A percentile compares a stretch with the other conserved stretches of the same genome.
phyloP scores from a whole-genome alignment of 1,284 basidiomycete species.

The Sphagnurus paluster region DNA sequence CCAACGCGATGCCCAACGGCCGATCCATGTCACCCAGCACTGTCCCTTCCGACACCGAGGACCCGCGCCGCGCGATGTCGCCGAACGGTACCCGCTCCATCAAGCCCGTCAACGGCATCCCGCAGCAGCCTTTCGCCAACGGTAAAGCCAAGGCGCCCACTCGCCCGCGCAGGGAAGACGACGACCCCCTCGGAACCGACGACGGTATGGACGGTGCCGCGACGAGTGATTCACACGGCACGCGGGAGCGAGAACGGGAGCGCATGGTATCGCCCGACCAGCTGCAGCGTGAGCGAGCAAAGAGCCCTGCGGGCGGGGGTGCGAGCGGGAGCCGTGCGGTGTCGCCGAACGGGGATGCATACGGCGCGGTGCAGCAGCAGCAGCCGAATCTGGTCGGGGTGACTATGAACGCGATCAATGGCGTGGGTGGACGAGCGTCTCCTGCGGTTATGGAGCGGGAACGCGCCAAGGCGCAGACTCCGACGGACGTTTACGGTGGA shows the following conservation, averaged over 20 bases:
- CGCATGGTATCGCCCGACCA: slow-evolving; percentile 56
- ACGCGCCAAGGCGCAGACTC: slow-evolving; percentile 49
- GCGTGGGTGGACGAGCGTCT: slow-evolving; percentile 33
- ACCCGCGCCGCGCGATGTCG: slow-evolving; percentile 64
- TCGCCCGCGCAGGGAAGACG: slow-evolving; percentile 68
- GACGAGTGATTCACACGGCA: slow-evolving; percentile 35
- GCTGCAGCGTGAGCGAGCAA: slow-evolving; percentile 45
- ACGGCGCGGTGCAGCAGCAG: slow-evolving; percentile 31
- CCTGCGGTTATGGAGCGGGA: slow-evolving; percentile 37
- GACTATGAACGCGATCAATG: slow-evolving; percentile 47
- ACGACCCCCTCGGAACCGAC: slow-evolving; percentile 51
- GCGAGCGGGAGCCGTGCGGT: slow-evolving; percentile 45
- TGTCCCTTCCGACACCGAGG: slow-evolving; percentile 48
- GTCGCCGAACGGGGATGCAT: slow-evolving; percentile 48
- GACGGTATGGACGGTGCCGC: slow-evolving; percentile 51
- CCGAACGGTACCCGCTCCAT: slow-evolving; percentile 44
- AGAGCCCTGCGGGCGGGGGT: slow-evolving; percentile 49
- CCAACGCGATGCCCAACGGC: slow-evolving; percentile 31
- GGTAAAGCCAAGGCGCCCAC: slow-evolving; percentile 54
- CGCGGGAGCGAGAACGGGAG: slow-evolving; percentile 35
- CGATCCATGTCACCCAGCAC: slow-evolving; percentile 60
- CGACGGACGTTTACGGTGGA: slow-evolving; percentile 57
- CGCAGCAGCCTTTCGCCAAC: slow-evolving; percentile 33
- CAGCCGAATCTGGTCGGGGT: slow-evolving; percentile 54
- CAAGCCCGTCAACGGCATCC: slow-evolving; percentile 46